Base-by-base conservation (phyloP, 2,329 filamentous ascomycete species). In the Stemphylium lycopersici region DNA sequence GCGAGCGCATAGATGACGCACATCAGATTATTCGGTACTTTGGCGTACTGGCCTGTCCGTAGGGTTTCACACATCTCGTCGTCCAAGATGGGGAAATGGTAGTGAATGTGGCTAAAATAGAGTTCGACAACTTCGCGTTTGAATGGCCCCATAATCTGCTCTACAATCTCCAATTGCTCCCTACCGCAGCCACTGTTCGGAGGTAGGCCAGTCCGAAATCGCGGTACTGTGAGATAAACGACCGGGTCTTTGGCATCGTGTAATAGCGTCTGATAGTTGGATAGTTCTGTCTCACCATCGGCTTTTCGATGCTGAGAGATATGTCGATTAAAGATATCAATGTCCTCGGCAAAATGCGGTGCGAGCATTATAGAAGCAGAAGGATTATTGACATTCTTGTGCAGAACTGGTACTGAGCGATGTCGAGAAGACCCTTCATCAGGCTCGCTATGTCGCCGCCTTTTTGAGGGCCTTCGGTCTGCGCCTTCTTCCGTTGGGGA, bases 231-330 rank as follows among this genome's bases (percentile, higher is more conserved):
- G 7, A 75, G 64, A 44, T 78, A 78, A 2, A 77, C 68, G 6
- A 78, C 71, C 4, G 76, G 72, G 42, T 77, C 69, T 16, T 78
- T 73, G 5, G 66, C 59, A 47, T 73, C 78, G 47, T 78, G 81
- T 2, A 79, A 80, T 29, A 83, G 77, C 6, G 81, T 79, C 41
- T 81, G 80, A 55, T 83, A 84, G 13, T 77, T 78, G 6, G 65
- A 68, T 5, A 59, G 55, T 26, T 76, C 78, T 11, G 68, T 51
- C 15, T 71, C 66, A 8, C 55, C 60, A 8, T 58, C 63, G 8
- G 61, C 38, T 34, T 63, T 68, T 12, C 63, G 61, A 24, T 72
- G 67, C 41, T 75, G 65, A 2, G 67, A 69, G 16, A 78, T 70
- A 34, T 78, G 75, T 29, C 73, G 69, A 36, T 77, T 72, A 13